phyloP scores from a whole-genome alignment of 495 filamentous ascomycete species.

The Penicillium longicatenatum region DNA sequence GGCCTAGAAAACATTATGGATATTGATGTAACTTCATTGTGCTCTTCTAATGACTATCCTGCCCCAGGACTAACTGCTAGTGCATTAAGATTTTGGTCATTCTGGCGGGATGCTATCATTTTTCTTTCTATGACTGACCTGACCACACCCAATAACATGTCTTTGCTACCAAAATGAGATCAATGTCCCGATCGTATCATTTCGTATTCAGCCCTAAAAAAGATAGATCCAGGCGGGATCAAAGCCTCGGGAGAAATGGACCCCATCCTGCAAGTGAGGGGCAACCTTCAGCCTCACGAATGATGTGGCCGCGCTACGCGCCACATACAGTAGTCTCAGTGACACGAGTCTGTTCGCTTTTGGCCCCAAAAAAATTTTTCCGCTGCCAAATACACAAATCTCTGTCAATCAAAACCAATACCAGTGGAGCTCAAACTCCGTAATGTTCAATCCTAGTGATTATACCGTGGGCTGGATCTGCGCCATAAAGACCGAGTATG shows the following conservation, averaged over 20 bases:
- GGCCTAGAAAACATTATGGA: neutral
- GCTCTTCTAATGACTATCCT: neutral
- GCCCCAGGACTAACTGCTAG: neutral
- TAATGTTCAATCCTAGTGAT: slow-evolving; percentile 19
- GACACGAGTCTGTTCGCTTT: neutral
- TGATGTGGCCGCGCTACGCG: neutral
- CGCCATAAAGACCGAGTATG: slow-evolving; percentile 36
- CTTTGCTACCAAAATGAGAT: neutral
- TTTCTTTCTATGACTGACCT: too few species aligned
- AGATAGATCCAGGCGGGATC: neutral
- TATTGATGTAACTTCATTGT: neutral
- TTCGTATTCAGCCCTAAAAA: neutral
- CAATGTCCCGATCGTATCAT: neutral
- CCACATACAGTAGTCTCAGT: neutral
- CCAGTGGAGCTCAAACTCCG: neutral
- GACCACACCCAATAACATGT: neutral
- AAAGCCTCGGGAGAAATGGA: neutral
- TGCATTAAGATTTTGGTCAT: neutral
- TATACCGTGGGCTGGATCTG: slow-evolving; percentile 56
- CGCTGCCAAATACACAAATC: neutral
- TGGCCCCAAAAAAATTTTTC: neutral
- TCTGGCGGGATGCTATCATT: neutral
- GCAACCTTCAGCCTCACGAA: neutral
- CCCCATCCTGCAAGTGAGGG: neutral
- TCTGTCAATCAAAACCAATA: neutral